Conservation (phyloP, 2,329 filamentous ascomycete species). For the Cladosporium sp. region DNA sequence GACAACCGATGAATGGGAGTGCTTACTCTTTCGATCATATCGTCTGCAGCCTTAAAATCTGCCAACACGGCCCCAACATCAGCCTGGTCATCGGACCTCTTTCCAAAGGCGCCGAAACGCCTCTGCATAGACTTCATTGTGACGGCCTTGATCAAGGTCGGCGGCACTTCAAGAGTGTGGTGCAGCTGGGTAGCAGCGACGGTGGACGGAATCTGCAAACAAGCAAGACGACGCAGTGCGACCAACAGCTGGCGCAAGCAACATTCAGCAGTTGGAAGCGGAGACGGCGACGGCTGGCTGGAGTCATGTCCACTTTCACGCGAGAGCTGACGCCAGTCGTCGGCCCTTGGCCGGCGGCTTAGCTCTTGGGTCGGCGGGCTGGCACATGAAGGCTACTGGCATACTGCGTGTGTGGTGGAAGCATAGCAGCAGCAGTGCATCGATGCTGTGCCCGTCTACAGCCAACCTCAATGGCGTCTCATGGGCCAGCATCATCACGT, state of each 20-base stretch:
- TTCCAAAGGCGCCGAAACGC: conserved; percentile 68
- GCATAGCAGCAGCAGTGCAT: too few species aligned
- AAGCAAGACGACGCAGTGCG: not conserved
- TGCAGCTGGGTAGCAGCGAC: not conserved
- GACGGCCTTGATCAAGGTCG: conserved; percentile 3
- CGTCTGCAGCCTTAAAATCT: conserved; percentile 77
- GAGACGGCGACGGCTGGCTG: too few species aligned
- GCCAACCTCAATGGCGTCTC: not conserved
- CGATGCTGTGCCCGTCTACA: not conserved
- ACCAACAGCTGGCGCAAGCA: not conserved
- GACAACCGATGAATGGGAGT: not conserved
- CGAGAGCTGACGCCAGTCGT: not conserved
- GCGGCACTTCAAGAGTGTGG: not conserved
- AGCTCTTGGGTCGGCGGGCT: not conserved
- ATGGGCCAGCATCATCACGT: not conserved
- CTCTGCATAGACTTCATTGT: conserved; percentile 55
- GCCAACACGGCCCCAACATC: conserved; percentile 70
- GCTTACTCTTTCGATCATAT: conserved; percentile 64
- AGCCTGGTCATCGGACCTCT: conserved; percentile 69
- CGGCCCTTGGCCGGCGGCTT: not conserved
- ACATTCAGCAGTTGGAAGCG: not conserved
- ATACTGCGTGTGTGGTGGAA: too few species aligned
- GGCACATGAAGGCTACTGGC: not conserved
- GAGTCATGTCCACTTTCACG: not conserved
- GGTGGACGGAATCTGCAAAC: too few species aligned